Evolutionary conservation across 2,329 filamentous ascomycete species (phyloP), one percentile per base, ranked within the genome.

Genomic region (Cadophora luteo-olivacea): DNA sequence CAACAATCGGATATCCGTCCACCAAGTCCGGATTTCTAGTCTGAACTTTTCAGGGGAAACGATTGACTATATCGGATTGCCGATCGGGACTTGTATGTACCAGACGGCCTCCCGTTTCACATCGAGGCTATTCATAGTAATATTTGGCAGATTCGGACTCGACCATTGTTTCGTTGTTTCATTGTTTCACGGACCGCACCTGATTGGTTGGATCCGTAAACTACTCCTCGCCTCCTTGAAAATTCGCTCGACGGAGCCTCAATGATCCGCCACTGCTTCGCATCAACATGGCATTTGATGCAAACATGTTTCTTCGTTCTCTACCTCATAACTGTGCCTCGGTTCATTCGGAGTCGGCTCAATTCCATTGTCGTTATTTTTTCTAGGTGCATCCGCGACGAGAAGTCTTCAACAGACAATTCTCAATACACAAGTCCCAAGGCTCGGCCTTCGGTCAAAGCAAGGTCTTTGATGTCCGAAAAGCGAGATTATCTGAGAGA

Each of bases 141-240:
- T 58, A 7, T 32, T 55, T 19, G 19, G 52, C 52, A 55, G 3
- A n/a, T n/a, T n/a, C 12, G 52, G 22, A 12, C 57, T 45, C 12
- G 36, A 60, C 22, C 33, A 16, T 25, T 6, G 8, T 25, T 3
- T 41, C n/a, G 57, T 58, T 41, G 55, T 60, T 60, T 60, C 57
- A 60, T 45, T 45, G 57, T 60, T 60, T 60, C 57, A 29, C 33
- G 14, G 57, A 38, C 36, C 57, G 12, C 11, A 60, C n/a, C n/a
- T 60, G 11, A 25, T 41, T 60, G 33, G 57, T 36, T 45, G 12
- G 57, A 25, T 41, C 33, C 19, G 38, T 19, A 33, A 38, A 41
- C 22, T 22, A 38, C n/a, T 19, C 4, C 33, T 60, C n/a, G 12
- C 32, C n/a, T 12, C 7, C 5, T 38, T 24, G n/a, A 38, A 4